phyloP scores from a whole-genome alignment of 208 protist genomes.

The Trypanosoma scelopori region DNA sequence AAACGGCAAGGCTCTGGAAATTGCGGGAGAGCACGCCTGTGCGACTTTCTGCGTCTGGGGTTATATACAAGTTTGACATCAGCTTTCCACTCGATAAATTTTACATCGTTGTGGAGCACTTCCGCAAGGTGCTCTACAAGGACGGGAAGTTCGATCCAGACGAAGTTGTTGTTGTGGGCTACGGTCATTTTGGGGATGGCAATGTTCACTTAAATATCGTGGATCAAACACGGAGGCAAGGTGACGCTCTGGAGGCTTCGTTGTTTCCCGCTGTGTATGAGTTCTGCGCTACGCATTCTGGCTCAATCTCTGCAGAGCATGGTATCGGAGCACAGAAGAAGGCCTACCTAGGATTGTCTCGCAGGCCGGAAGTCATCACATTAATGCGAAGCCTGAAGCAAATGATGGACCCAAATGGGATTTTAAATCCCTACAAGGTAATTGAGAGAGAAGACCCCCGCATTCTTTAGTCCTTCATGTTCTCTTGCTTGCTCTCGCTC shows the following conservation, averaged over 20 bases:
- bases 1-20: conserved; percentile 62
- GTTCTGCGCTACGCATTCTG: conserved; percentile 63
- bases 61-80: conserved; percentile 83
- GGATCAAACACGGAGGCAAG: conserved; percentile 51
- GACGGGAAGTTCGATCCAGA: conserved; percentile 49
- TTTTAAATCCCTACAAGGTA: conserved; percentile 96
- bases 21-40: conserved; percentile 75
- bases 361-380: conserved; percentile 60
- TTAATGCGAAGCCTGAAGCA: conserved; percentile 91
- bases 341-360: conserved; percentile 80
- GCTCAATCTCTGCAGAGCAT: conserved; percentile 95
- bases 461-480: background rate
- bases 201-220: conserved; percentile 97
- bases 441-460: conserved; percentile 24
- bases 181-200: conserved; percentile 97
- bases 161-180: conserved; percentile 84
- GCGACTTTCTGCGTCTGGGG: conserved; percentile 42
- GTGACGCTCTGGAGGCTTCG: conserved; percentile 40
- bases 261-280: conserved; percentile 74
- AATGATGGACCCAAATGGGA: conserved; percentile 94
- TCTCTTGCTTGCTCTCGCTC: conserved; percentile 7
- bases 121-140: conserved; percentile 59
- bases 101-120: conserved; percentile 80
- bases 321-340: conserved; percentile 93
- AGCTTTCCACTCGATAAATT: conserved; percentile 79